Conservation (phyloP, 1,284 basidiomycete species). For the Pyrrhoderma noxium region DNA sequence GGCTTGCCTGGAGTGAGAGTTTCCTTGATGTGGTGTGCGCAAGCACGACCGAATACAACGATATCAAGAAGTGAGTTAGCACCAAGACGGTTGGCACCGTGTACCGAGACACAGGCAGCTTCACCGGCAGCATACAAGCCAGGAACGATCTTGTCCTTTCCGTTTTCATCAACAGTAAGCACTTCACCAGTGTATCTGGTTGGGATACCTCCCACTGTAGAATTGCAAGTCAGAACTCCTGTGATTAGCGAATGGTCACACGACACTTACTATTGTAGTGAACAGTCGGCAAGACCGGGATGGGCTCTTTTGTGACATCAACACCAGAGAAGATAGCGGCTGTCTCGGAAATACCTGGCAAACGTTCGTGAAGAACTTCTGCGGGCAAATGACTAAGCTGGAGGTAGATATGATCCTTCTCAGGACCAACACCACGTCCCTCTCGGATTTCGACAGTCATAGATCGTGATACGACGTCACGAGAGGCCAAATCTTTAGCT, state of each 20-base stretch:
- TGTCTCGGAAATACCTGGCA: constrained; percentile 99
- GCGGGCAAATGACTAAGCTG: constrained; percentile 97
- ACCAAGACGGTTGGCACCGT: constrained; percentile 98
- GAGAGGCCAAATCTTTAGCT: constrained; percentile 98
- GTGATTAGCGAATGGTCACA: background rate
- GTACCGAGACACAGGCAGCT: constrained; percentile 98
- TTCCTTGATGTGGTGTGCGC: constrained; percentile 96
- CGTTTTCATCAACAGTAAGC: constrained; percentile 76
- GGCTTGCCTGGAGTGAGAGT: constrained; percentile 85
- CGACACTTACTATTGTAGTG: constrained; percentile 83
- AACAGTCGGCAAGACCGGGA: constrained; percentile 93
- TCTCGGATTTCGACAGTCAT: constrained; percentile 99
- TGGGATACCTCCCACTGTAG: constrained; percentile 95
- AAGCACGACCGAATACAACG: constrained; percentile 98
- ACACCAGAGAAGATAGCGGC: constrained; percentile 99
- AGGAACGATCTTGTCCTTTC: constrained; percentile 92
- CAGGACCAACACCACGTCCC: constrained; percentile 97
- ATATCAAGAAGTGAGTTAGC: constrained; percentile 99
- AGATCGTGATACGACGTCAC: constrained; percentile 98
- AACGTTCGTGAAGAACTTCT: constrained; percentile 92
- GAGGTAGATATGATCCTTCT: constrained; percentile 97
- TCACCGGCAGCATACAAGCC: constrained; percentile 99
- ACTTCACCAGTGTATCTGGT: constrained; percentile 99
- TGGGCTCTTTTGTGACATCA: constrained; percentile 99
- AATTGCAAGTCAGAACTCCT: constrained; percentile 21